phyloP scores from a whole-genome alignment of 208 protist genomes.

The Strigomonas culicis region DNA sequence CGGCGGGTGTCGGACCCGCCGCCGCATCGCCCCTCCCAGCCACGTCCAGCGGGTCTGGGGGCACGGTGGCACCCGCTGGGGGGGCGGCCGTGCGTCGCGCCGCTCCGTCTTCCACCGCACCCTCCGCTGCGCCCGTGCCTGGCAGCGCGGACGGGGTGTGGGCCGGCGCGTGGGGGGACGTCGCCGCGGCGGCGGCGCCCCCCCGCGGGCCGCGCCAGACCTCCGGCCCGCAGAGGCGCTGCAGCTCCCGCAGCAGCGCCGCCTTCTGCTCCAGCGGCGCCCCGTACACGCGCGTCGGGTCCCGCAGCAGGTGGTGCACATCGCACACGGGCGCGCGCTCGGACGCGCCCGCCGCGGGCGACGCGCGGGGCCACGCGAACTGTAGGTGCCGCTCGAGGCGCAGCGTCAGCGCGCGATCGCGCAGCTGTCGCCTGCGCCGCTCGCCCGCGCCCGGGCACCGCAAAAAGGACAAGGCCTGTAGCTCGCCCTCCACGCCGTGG shows the following conservation, averaged over 20 bases:
- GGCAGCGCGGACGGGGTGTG: not conserved
- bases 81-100: too few species aligned
- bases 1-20: not conserved
- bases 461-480: not conserved
- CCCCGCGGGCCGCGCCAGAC: not conserved
- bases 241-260: slow-evolving; percentile 8
- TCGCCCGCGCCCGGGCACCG: not conserved
- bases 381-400: slow-evolving; percentile 5
- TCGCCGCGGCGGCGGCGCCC: not conserved
- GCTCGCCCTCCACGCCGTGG: not conserved
- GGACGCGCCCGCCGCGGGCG: not conserved
- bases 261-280: slow-evolving; percentile 4
- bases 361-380: not conserved
- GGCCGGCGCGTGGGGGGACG: too few species aligned
- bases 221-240: slow-evolving; percentile 11
- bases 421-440: not conserved
- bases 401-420: not conserved
- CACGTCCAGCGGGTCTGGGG: not conserved
- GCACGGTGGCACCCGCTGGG: too few species aligned
- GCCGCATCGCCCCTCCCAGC: not conserved
- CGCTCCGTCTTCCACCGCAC: not conserved
- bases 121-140: not conserved
- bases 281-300: not conserved
- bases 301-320: not conserved
- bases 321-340: not conserved